Conservation (phyloP, 305 asterid species). For the Salvia sclarea region DNA sequence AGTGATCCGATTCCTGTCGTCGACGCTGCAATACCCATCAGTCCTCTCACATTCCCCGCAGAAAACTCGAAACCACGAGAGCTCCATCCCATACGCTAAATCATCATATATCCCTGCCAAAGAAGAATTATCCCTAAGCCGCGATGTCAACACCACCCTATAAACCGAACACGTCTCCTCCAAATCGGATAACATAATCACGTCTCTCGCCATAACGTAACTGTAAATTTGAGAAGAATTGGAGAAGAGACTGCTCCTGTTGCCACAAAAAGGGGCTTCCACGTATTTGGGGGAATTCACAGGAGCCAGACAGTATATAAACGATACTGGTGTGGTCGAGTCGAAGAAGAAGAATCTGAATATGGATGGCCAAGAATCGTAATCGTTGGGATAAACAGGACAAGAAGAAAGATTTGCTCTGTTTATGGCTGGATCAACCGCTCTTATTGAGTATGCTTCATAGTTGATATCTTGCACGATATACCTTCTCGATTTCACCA, state of each 20-base stretch:
- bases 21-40: constrained; percentile 47
- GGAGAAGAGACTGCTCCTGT: constrained; percentile 30
- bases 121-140: constrained; percentile 36
- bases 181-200: constrained; percentile 39
- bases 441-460: constrained; percentile 35
- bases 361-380: constrained; percentile 31
- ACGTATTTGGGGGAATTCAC: constrained; percentile 33
- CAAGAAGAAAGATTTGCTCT: constrained; percentile 40
- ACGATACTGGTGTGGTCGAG: constrained; percentile 26
- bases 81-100: constrained; percentile 63
- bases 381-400: constrained; percentile 30
- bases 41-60: constrained; percentile 51
- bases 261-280: constrained; percentile 46
- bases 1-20: constrained; percentile 41
- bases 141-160: constrained; percentile 34
- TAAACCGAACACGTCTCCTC: constrained; percentile 53
- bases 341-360: background rate
- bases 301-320: constrained; percentile 39
- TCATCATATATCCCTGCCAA: constrained; percentile 42
- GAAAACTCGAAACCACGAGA: constrained; percentile 53
- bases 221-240: constrained; percentile 38
- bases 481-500: constrained; percentile 20
- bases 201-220: constrained; percentile 39
- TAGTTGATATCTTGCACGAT: constrained; percentile 44
- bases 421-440: constrained; percentile 42